phyloP scores from a whole-genome alignment of 2,329 filamentous ascomycete species.

The Sarocladiaceae sp. region DNA sequence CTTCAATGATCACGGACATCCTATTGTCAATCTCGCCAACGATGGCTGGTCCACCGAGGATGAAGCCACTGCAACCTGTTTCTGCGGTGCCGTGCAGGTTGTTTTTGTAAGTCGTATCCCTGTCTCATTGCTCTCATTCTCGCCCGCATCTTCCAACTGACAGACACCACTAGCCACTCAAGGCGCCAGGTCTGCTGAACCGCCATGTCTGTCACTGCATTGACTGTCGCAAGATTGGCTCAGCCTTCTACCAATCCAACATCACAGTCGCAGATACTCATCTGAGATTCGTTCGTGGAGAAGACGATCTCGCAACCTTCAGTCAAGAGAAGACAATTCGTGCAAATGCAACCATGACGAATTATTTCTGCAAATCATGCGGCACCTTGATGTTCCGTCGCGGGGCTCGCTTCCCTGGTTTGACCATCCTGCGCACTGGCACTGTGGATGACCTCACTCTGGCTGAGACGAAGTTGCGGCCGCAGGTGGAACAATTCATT shows the following conservation, averaged over 20 bases:
- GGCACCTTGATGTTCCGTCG: conserved; percentile 58
- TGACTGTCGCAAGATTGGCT: conserved; percentile 60
- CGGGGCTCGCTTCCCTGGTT: conserved; percentile 36
- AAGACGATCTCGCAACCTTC: conserved; percentile 32
- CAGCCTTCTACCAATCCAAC: conserved; percentile 59
- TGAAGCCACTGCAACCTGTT: conserved; percentile 54
- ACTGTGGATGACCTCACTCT: conserved; percentile 59
- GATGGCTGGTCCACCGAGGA: conserved; percentile 42
- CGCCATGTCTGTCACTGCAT: conserved; percentile 50
- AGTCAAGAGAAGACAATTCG: conserved; percentile 40
- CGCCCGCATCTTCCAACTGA: neutral
- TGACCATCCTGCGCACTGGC: conserved; percentile 49
- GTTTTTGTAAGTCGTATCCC: conserved; percentile 36
- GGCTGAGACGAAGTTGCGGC: conserved; percentile 52
- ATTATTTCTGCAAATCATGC: conserved; percentile 57
- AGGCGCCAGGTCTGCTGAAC: conserved; percentile 28
- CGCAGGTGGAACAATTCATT: conserved; percentile 46
- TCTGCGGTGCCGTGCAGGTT: conserved; percentile 52
- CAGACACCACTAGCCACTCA: conserved; percentile 32
- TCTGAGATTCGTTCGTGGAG: conserved; percentile 46
- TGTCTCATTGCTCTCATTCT: neutral
- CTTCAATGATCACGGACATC: neutral
- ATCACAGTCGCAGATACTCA: conserved; percentile 44
- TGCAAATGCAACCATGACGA: conserved; percentile 50
- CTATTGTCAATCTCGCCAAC: conserved; percentile 16